Base-by-base conservation (phyloP, 495 filamentous ascomycete genomes). In the Apiosordaria backusii region DNA sequence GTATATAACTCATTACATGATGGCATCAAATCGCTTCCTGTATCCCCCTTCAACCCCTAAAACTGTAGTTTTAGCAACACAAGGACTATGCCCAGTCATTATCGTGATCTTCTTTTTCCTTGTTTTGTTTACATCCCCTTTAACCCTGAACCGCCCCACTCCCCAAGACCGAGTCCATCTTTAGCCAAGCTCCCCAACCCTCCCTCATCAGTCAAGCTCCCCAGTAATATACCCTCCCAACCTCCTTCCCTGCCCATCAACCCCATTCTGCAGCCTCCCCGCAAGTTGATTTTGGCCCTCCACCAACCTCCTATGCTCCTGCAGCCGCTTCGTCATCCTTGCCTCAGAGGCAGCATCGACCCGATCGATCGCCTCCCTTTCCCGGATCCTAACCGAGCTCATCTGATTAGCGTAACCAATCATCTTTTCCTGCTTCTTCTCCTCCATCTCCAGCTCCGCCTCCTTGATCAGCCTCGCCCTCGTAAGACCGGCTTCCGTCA, bases 271-370 rank as follows among this genome's bases (percentile, higher is more conserved):
- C 55, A 83, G 60, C 58, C 74, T 76, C 58, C 72, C 70, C 27
- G 80, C 81, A 13, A 83, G 69, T 55, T 60, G 59, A 61, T 70
- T 74, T 76, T 83, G 81, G 52, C 74, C 76, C 45, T 83, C 79
- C 5, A 83, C 77, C 24, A 83, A 62, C 68, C 72, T 79, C 75
- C 70, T 79, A 64, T 83, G 81, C 72, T 82, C 79, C 60, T 67
- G 69, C 7, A 83, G 67, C 26, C 80, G 66, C 27, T 65, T 67
- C 40, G 73, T 67, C 26, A 77, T 64, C 57, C 81, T 65, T 19
- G 62, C 60, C 24, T 83, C 80, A 7, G 75, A 71, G 16, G 66
- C 68, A 24, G 69, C 69, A 52, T 83, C 81, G 2, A 81, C 16
- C 50, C 67, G 55, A 22, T 82, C 80, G 0, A 82, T 29, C 57